These are phyloP conservation scores for Hypoxylon sp. DNA, from an alignment of 2,329 filamentous ascomycete genomes.

Conservation along the genomic window DNA sequence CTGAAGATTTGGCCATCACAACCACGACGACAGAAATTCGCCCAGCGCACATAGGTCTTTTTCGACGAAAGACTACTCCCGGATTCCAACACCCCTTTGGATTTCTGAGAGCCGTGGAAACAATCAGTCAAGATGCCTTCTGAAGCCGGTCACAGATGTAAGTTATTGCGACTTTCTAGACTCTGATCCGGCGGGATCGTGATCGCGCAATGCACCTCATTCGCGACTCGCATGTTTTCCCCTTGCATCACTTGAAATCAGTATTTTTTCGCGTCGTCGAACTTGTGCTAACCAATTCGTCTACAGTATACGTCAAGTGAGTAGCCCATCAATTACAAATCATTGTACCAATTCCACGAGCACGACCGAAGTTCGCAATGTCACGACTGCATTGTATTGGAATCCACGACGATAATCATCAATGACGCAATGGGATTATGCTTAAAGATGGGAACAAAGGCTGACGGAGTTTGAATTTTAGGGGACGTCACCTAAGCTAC, in stretches of 20 bases:
- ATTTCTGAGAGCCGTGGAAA: slow-evolving; percentile 64
- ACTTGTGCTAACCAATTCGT: slow-evolving; percentile 57
- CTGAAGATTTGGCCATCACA: slow-evolving; percentile 52
- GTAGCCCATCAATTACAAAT: slow-evolving; percentile 59
- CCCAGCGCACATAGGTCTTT: slow-evolving; percentile 61
- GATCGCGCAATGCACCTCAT: slow-evolving; percentile 28
- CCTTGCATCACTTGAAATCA: neutral
- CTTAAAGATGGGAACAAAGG: slow-evolving; percentile 12
- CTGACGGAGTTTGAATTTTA: slow-evolving; percentile 59
- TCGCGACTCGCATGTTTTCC: slow-evolving; percentile 9
- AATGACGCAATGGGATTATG: neutral
- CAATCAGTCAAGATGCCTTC: slow-evolving; percentile 84
- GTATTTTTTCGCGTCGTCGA: neutral
- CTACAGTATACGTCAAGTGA: slow-evolving; percentile 90
- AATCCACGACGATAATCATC: slow-evolving; percentile 5
- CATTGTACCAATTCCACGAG: slow-evolving; percentile 37
- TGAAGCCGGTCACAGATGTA: slow-evolving; percentile 89
- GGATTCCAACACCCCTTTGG: slow-evolving; percentile 57
- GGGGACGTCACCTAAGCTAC: slow-evolving; percentile 98
- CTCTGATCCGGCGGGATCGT: slow-evolving; percentile 35
- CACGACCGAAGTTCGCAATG: slow-evolving; percentile 14
- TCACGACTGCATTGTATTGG: slow-evolving; percentile 3
- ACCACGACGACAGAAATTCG: slow-evolving; percentile 59
- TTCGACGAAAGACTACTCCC: slow-evolving; percentile 62
- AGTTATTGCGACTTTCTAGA: slow-evolving; percentile 62